These are phyloP conservation scores for Eurotiales sp. DNA, from an alignment of 2,329 filamentous ascomycete genomes.

Conservation along the genomic window DNA sequence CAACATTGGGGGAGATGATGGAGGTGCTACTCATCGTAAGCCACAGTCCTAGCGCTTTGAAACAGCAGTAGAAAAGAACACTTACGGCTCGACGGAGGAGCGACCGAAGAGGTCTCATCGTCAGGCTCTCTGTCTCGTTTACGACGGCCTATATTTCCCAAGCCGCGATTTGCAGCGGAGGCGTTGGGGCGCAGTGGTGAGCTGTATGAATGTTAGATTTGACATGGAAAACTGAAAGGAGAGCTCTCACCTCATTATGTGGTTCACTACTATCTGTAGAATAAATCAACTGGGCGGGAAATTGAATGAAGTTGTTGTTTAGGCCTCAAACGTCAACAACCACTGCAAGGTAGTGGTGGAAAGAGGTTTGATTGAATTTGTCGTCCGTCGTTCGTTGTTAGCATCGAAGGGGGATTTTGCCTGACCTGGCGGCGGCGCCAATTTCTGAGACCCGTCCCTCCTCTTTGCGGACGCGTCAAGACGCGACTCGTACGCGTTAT, in stretches of 20 bases:
- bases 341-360: background rate
- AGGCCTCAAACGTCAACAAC: background rate
- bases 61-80: constrained; percentile 19
- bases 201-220: constrained; percentile 44
- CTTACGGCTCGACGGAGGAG: constrained; percentile 62
- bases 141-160: constrained; percentile 49
- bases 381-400: background rate
- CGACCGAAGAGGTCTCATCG: constrained; percentile 57
- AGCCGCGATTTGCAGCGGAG: constrained; percentile 77
- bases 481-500: constrained; percentile 21
- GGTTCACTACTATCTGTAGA: background rate
- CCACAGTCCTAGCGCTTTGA: constrained; percentile 2
- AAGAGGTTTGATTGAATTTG: background rate
- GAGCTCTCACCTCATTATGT: constrained; percentile 14
- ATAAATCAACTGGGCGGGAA: background rate
- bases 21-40: constrained; percentile 37
- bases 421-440: constrained; percentile 8
- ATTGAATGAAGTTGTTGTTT: background rate
- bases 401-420: constrained; percentile 2
- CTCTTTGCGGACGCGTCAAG: constrained; percentile 18
- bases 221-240: background rate
- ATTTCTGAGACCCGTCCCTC: constrained; percentile 6
- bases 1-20: constrained; percentile 59
- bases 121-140: constrained; percentile 65
- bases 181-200: constrained; percentile 78